Base-by-base conservation (phyloP, 768 basidiomycete genomes). In the Exsudoporus frostii region DNA sequence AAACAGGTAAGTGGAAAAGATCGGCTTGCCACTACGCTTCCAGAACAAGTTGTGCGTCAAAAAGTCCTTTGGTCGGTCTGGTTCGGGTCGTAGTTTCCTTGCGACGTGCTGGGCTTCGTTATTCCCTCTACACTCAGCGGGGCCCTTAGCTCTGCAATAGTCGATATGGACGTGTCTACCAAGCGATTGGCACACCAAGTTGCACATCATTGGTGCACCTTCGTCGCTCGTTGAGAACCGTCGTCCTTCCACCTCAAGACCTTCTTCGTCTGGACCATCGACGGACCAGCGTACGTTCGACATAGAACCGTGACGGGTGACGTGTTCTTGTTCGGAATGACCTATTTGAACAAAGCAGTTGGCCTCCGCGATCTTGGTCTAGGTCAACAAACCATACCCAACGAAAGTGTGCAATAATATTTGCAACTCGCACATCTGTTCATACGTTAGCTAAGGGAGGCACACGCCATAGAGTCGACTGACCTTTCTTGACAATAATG, bases 181-280 rank as follows among this genome's bases (percentile, higher is more conserved):
- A 56, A 82, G 69, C 5, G 75, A 65, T 22, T 73, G 65, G 58
- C 83, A 85, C 33, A 81, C 69, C 19, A 83, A 61, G 42, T 71
- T 82, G 64, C 83, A 85, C 71, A 84, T 74, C 79, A 83, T 81
- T 1, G 83, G 83, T 1, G 81, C 81, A 8, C 83, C 82, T 29
- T 79, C 77, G 41, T 82, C 80, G 36, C 74, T 73, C 0, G 76
- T 61, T 5, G 74, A 79, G 61, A 80, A 84, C 47, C 74, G 78
- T 47, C 76, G 74, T 1, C 82, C 81, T 43, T 75, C 74, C 9
- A 84, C 64, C 53, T 83, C 83, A 5, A 84, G 52, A 19, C 68
- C 66, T 25, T 55, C 63, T 25, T 74, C 79, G n/a, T 81, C 78
- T 2, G 75, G 72, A 3, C 75, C 77, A 42, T 84, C 79, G 10